Conservation (phyloP, 345 rosid species). For the Eucalyptus cloeziana region DNA sequence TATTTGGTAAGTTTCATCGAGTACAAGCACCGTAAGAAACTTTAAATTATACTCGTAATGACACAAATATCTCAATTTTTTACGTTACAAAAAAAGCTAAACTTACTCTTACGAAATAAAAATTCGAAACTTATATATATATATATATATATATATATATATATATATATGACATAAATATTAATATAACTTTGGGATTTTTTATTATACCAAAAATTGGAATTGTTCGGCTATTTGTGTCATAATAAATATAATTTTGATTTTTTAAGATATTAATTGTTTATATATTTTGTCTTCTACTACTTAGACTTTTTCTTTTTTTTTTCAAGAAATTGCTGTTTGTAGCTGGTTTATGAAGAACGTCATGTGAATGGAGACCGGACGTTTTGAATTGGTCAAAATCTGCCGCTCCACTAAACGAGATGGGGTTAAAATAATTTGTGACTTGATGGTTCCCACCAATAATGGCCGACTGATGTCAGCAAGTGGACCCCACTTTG, state of each 20-base stretch:
- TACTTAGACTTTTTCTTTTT: background rate
- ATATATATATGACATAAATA: too few species aligned
- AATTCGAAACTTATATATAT: too few species aligned
- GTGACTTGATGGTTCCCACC: background rate
- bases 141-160: too few species aligned
- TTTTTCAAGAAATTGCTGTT: background rate
- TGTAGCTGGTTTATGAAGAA: background rate
- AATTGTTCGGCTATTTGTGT: too few species aligned
- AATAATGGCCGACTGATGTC: background rate
- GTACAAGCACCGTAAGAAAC: background rate
- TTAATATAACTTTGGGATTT: fast-evolving
- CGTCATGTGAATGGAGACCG: background rate
- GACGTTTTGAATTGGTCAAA: background rate
- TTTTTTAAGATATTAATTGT: too few species aligned
- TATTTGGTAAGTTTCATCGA: background rate
- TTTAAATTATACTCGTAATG: too few species aligned
- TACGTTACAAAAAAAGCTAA: too few species aligned
- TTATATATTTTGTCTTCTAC: background rate
- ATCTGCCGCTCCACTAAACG: background rate
- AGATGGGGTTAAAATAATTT: background rate
- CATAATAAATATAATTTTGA: fast-evolving
- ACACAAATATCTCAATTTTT: background rate
- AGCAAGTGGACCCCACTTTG: background rate
- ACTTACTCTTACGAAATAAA: too few species aligned
- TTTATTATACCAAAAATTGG: too few species aligned